Percentiles rank a stretch among this genome's conserved stretches.
phyloP scores from a whole-genome alignment of 306 rosid species.

The Phaseolus lunatus region DNA sequence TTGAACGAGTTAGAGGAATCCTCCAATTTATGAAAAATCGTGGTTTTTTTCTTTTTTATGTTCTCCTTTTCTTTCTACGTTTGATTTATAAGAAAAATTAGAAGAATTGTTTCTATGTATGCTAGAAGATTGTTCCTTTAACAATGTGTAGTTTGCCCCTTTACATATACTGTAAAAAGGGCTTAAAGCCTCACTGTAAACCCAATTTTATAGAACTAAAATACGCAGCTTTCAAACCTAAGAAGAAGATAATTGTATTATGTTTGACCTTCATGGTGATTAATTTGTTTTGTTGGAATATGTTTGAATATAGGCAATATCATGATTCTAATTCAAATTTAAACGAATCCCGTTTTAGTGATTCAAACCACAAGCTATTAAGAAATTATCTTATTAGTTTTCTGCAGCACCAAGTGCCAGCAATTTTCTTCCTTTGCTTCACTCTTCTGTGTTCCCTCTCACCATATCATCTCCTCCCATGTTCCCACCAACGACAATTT shows the following conservation, averaged over 20 bases:
- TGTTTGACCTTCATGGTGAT: background rate
- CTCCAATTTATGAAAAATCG: constrained; percentile 26
- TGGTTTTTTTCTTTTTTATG: background rate
- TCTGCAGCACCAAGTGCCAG: too few relatives aligned
- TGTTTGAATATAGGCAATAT: background rate
- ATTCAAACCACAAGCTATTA: too few relatives aligned
- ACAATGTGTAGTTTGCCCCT: background rate
- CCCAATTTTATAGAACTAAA: background rate
- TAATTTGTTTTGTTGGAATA: background rate
- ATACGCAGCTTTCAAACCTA: background rate
- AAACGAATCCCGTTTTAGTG: background rate
- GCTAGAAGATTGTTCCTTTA: background rate
- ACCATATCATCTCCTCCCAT: too few relatives aligned
- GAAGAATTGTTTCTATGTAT: background rate
- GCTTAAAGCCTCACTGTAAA: background rate
- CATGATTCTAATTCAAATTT: background rate
- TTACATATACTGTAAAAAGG: background rate
- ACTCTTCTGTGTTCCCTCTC: too few relatives aligned
- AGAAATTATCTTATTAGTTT: too few relatives aligned
- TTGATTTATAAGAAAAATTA: constrained; percentile 18
- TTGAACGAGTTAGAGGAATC: constrained; percentile 71
- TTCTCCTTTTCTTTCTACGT: background rate
- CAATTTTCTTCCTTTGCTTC: too few relatives aligned
- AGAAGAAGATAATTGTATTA: background rate
- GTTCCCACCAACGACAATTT: too few relatives aligned